Evolutionary conservation across 2,329 filamentous ascomycete species (phyloP).

Genomic region (Neophaeococcomyces aloes): DNA sequence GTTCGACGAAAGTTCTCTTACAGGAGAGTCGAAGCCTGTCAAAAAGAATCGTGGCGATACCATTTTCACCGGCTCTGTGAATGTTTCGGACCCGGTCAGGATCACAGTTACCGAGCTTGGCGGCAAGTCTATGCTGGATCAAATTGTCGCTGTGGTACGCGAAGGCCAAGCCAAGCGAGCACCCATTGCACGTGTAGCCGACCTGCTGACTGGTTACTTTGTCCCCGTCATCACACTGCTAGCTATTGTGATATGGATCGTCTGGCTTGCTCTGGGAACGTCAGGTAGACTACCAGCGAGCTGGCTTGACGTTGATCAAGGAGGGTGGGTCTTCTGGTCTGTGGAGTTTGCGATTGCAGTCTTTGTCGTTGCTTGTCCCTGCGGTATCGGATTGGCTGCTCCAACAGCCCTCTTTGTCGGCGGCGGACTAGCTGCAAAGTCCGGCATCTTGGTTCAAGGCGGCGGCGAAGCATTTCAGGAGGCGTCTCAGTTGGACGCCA

Average conservation of each 20-base stretch:
- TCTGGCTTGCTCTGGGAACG: conserved; percentile 38
- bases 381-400: conserved; percentile 72
- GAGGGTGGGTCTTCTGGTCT: conserved; percentile 43
- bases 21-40: conserved; percentile 43
- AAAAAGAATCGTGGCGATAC: conserved; percentile 33
- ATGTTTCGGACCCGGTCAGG: conserved; percentile 36
- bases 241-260: conserved; percentile 37
- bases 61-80: conserved; percentile 39
- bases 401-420: conserved; percentile 78
- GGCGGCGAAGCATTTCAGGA: conserved; percentile 80
- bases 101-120: conserved; percentile 36
- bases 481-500: conserved; percentile 63
- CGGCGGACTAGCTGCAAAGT: conserved; percentile 64
- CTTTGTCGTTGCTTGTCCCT: conserved; percentile 79
- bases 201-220: conserved; percentile 39
- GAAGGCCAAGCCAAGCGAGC: conserved; percentile 41
- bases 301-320: conserved; percentile 41
- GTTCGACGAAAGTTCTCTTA: conserved; percentile 87
- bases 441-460: conserved; percentile 73
- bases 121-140: conserved; percentile 41
- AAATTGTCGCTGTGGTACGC: conserved; percentile 40
- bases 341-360: conserved; percentile 66
- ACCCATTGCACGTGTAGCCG: conserved; percentile 38
- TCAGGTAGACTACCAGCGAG: conserved; percentile 37
- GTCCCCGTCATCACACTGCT: conserved; percentile 40